Evolutionary conservation across 192 early-diverging fungal genomes (phyloP).

Genomic region (Chytriomyces hyalinus): DNA sequence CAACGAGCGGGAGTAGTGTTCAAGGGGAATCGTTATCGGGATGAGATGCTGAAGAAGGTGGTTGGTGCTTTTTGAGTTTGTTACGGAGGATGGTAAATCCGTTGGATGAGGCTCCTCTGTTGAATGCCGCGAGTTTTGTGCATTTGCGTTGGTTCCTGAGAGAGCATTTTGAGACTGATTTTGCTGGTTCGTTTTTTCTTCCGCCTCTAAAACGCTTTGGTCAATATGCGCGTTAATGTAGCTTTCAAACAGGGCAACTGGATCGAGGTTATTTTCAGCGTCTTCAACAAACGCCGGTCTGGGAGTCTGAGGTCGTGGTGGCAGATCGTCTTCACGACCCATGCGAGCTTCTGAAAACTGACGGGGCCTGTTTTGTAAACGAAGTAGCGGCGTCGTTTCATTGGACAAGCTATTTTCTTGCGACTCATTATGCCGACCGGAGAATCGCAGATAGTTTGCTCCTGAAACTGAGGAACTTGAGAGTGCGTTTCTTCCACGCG

Average conservation of each 20-base stretch:
- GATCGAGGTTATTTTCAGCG: background rate
- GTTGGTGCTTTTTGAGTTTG: background rate
- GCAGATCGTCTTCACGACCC: background rate
- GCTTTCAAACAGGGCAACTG: constrained; percentile 2
- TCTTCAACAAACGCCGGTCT: background rate
- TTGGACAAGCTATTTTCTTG: background rate
- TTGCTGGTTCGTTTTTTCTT: background rate
- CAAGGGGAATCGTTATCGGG: background rate
- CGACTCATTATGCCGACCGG: background rate
- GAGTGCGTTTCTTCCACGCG: no score
- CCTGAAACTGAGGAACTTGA: no score
- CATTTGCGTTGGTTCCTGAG: background rate
- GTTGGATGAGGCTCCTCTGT: background rate
- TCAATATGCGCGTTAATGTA: constrained; percentile 18
- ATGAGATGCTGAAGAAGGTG: background rate
- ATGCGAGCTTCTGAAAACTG: background rate
- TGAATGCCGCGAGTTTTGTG: background rate
- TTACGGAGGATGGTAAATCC: background rate
- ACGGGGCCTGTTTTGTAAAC: background rate
- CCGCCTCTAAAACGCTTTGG: background rate
- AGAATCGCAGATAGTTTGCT: no score
- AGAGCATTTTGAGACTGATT: background rate
- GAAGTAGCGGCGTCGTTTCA: background rate
- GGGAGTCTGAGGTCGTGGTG: background rate
- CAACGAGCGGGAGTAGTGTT: background rate